Base-by-base conservation (phyloP, 306 rosid genomes). In the cucumber (Cucumis sativus) region DNA sequence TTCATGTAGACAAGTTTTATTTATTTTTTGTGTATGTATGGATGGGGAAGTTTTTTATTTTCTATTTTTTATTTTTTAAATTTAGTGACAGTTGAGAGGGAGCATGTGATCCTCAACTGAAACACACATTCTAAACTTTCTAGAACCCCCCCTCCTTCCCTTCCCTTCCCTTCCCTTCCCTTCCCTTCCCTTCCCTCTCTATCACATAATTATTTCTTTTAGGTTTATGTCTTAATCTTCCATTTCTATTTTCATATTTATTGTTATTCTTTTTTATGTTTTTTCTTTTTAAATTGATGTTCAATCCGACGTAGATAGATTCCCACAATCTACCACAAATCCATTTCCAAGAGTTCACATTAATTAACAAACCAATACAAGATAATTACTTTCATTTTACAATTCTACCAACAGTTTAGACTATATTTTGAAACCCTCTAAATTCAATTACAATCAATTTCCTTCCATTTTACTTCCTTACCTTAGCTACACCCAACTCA, bases 31-130 rank as follows among this genome's bases (percentile, higher is more conserved):
- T 23, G 25, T 23, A 23, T 23, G 57, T 8, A 23, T 45, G 58
- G 58, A 70, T 70, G 58, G 40, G 75, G 40, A 47, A 40, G 6
- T 45, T 7, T 45, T n/a, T n/a, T n/a, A n/a, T n/a, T n/a, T 23
- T 23, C 25, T 23, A 23, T 23, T 23, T 30, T 30, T 30, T 0
- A 2, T 30, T 30, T 30, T 30, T 30, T 1, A 2, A 33, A 12
- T 30, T 14, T 10, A 70, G 76, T 25, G 76, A 47, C 59, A 25
- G 76, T 70, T 70, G 15, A 16, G 56, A 69, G 76, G 76, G 40
- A 47, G n/a, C 76, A 70, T 47, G 76, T 70, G 76, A 70, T 43
- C 59, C 76, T 70, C 59, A 47, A 49, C 41, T 47, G 76, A 70
- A 68, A 25, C 59, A 47, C 57, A 69, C 57, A 45, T 47, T 47